Evolutionary conservation across 139 green algal species (phyloP).

Genomic region (Closterium sp.): DNA sequence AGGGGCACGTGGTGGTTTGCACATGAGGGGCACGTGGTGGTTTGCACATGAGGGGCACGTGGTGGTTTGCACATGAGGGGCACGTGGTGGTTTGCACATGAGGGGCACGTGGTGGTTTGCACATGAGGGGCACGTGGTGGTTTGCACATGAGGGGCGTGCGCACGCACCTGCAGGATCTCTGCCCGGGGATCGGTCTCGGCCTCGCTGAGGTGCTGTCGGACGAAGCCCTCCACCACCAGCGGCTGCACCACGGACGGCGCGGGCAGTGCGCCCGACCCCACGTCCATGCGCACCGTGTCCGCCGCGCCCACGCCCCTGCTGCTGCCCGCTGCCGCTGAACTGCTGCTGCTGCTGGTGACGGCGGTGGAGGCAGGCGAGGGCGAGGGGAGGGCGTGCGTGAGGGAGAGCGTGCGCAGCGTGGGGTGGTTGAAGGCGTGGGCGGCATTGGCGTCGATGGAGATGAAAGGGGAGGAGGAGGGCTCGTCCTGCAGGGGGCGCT

Average conservation of each 20-base stretch:
- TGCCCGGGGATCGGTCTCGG: conserved; percentile 28
- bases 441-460: neutral
- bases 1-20: no score
- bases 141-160: no score
- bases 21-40: no score
- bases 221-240: conserved; percentile 35
- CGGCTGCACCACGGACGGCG: neutral
- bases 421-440: conserved; percentile 17
- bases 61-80: no score
- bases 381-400: neutral
- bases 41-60: no score
- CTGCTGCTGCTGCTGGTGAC: neutral
- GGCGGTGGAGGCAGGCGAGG: neutral
- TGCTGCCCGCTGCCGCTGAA: neutral
- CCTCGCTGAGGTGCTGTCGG: conserved; percentile 27
- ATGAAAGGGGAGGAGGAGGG: conserved; percentile 2
- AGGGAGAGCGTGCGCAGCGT: neutral
- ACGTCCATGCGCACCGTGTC: conserved; percentile 16
- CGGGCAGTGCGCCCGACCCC: neutral
- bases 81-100: no score
- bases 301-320: neutral
- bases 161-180: conserved; percentile 23
- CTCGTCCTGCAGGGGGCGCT: neutral
- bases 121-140: no score
- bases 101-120: no score